phyloP scores from a whole-genome alignment of 2,329 filamentous ascomycete species.

The Ceratocystis ficicola region DNA sequence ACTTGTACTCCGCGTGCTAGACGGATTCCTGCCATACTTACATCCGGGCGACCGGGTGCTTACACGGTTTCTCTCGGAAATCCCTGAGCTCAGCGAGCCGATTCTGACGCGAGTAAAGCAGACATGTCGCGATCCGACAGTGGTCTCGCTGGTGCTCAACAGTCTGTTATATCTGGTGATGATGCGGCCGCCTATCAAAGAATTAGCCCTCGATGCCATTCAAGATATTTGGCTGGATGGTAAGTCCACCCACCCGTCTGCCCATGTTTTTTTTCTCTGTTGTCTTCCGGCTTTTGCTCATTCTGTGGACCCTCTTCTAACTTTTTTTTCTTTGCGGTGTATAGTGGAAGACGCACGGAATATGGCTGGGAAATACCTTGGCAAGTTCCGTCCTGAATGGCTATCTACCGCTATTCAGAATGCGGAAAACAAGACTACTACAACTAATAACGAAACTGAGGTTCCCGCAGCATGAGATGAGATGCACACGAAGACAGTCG shows the following conservation, averaged over 20 bases:
- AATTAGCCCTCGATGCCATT: slow-evolving; percentile 51
- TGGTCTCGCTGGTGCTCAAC: slow-evolving; percentile 50
- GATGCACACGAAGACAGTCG: background rate
- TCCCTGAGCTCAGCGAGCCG: slow-evolving; percentile 62
- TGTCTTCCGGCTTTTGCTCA: background rate
- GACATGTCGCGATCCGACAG: slow-evolving; percentile 53
- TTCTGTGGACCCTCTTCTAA: slow-evolving; percentile 14
- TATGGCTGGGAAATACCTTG: slow-evolving; percentile 50
- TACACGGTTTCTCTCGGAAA: slow-evolving; percentile 81
- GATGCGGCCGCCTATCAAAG: slow-evolving; percentile 52
- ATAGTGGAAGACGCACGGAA: slow-evolving; percentile 51
- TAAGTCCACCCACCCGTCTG: slow-evolving; percentile 31
- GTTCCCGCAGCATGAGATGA: background rate
- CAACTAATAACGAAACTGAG: background rate
- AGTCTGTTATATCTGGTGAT: slow-evolving; percentile 56
- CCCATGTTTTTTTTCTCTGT: no score
- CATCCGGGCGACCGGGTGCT: slow-evolving; percentile 81
- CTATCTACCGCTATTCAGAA: slow-evolving; percentile 27
- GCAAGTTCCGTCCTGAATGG: slow-evolving; percentile 48
- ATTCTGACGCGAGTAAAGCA: slow-evolving; percentile 62
- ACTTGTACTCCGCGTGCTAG: slow-evolving; percentile 69
- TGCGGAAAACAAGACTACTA: slow-evolving; percentile 10
- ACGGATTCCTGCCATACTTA: slow-evolving; percentile 82
- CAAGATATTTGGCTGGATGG: slow-evolving; percentile 56
- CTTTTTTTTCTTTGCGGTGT: background rate